These are phyloP conservation scores for Coprinopsis sp. DNA, from an alignment of 768 basidiomycete species.

Conservation along the genomic window DNA sequence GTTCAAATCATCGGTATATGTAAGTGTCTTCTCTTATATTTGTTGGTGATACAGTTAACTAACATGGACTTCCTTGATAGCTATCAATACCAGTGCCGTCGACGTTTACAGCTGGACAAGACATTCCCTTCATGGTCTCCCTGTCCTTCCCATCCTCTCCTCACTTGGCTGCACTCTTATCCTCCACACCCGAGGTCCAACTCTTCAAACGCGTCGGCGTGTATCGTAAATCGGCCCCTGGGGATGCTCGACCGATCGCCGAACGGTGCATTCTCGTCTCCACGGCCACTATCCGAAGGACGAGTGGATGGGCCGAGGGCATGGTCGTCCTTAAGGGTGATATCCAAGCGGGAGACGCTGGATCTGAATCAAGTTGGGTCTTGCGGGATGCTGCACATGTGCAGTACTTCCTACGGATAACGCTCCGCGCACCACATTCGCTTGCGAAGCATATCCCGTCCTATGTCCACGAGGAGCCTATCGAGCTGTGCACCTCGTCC, in stretches of 20 bases:
- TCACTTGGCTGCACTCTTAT: conserved; percentile 32
- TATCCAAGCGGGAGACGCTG: conserved; percentile 33
- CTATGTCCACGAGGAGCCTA: conserved; percentile 30
- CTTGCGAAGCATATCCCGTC: conserved; percentile 28
- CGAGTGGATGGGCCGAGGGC: conserved; percentile 33
- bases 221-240: conserved; percentile 17
- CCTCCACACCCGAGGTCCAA: conserved; percentile 27
- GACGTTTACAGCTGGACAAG: conserved; percentile 36
- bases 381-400: conserved; percentile 26
- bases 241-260: conserved; percentile 2
- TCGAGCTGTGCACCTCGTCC: conserved; percentile 35
- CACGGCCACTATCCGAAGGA: conserved; percentile 17
- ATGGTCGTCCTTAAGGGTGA: conserved; percentile 26
- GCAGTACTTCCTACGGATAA: conserved; percentile 36
- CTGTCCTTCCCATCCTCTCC: conserved; percentile 33
- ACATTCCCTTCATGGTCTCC: conserved; percentile 33
- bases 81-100: conserved; percentile 32
- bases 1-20: conserved; percentile 22
- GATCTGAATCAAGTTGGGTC: conserved; percentile 33
- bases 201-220: conserved; percentile 33
- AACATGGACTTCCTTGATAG: conserved; percentile 17
- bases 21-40: conserved; percentile 14
- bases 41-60: not conserved
- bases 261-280: conserved; percentile 24
- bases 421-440: conserved; percentile 26